Percentiles rank a stretch among this genome's conserved stretches.
These are phyloP conservation scores for Primulina tabacum DNA, from an alignment of 257 asterid species.

Conservation along the genomic window DNA sequence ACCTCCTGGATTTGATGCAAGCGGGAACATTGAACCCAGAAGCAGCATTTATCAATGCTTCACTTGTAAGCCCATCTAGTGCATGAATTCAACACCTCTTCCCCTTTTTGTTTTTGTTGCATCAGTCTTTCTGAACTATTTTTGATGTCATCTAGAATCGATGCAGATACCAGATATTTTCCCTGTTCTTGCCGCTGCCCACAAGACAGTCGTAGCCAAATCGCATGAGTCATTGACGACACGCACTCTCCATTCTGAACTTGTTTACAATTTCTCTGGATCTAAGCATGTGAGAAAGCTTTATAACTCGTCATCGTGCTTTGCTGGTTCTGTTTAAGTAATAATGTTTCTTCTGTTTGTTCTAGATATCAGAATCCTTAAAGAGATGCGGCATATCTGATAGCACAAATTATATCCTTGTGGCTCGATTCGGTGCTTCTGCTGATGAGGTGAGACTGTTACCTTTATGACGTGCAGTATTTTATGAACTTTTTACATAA, in stretches of 20 bases:
- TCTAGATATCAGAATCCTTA: conserved; percentile 81
- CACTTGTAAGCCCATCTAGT: conserved; percentile 53
- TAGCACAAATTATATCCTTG: conserved; percentile 70
- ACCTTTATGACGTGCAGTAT: not conserved
- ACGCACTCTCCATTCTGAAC: conserved; percentile 90
- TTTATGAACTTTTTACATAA: not conserved
- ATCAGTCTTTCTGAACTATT: not conserved
- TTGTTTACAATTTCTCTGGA: conserved; percentile 87
- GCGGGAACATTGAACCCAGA: conserved; percentile 83
- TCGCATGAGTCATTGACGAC: conserved; percentile 71
- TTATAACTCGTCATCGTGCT: conserved; percentile 8
- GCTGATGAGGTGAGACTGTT: conserved; percentile 59
- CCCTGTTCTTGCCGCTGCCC: conserved; percentile 89
- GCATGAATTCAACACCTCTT: conserved; percentile 1
- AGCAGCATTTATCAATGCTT: conserved; percentile 81
- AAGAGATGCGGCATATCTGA: conserved; percentile 90
- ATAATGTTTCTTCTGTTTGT: not conserved
- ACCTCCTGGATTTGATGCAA: conserved; percentile 75
- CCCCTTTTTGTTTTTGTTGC: not conserved
- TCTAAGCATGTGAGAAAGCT: conserved; percentile 70
- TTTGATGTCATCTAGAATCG: conserved; percentile 13
- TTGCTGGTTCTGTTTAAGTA: conserved; percentile 14
- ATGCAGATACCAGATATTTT: conserved; percentile 77
- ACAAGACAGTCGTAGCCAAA: conserved; percentile 67
- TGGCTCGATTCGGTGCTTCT: conserved; percentile 78